Conservation (phyloP, 371 early-diverging fungal species). For the Chytridium lagenaria region DNA sequence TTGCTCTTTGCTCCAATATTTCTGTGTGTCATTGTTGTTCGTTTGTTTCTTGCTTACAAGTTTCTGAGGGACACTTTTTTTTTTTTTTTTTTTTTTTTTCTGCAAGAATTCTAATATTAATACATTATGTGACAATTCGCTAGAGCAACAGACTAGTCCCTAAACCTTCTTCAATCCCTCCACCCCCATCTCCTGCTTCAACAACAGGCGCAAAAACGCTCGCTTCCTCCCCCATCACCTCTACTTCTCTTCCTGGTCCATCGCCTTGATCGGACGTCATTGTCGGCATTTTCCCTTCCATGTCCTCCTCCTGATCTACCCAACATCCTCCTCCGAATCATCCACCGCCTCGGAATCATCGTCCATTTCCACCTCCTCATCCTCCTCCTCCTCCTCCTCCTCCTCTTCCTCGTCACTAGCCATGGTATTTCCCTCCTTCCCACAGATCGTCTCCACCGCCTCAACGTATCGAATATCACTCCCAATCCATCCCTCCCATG, state of each 20-base stretch:
- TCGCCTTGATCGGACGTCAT: neutral
- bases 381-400: neutral
- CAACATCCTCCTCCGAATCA: neutral
- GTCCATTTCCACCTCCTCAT: neutral
- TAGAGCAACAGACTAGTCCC: too few relatives aligned
- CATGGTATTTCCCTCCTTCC: neutral
- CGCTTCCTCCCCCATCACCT: neutral
- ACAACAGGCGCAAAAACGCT: neutral
- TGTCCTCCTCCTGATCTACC: neutral
- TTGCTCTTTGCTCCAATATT: neutral
- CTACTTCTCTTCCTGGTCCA: neutral
- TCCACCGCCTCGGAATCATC: neutral
- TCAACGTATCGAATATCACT: neutral
- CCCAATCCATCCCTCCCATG: conserved; percentile 16
- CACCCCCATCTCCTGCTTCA: neutral
- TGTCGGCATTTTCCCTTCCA: neutral
- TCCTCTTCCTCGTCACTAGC: neutral
- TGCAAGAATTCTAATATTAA: too few relatives aligned
- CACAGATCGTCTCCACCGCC: neutral
- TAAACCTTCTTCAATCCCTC: too few relatives aligned
- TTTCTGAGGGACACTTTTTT: too few relatives aligned
- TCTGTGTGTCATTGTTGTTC: neutral
- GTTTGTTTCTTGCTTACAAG: neutral
- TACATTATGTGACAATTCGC: too few relatives aligned
- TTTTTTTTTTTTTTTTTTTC: too few relatives aligned